Evolutionary conservation across 768 basidiomycete genomes (phyloP), one percentile per base, ranked within the genome.

Genomic region (Termitomyces titanicus): DNA sequence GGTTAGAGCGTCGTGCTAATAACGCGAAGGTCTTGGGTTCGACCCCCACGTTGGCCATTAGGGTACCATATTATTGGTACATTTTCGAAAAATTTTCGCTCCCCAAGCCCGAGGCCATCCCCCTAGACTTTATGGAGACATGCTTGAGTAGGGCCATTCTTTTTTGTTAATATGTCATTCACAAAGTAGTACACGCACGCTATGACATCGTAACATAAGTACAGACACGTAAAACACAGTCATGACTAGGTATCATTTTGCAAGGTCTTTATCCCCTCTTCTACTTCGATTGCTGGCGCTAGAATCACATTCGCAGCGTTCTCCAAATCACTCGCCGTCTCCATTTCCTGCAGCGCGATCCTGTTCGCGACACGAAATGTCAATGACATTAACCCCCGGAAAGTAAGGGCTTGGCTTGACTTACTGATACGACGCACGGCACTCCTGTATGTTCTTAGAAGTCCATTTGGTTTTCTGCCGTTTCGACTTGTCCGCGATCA

Each of bases 1-100:
- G 88, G 88, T 89, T 89, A 89, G 88, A 90, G 88, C 88, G 87
- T 88, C 82, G 87, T 87, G 83, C 86, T 89, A 88, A 87, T 86
- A 82, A 84, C 81, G 80, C 85, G 82, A 85, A 86, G 83, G 84
- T 84, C 84, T 81, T 85, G 83, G 84, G 84, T 85, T 85, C 84
- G 83, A 85, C 79, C 83, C 84, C 83, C 83, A 84, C 79, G 82
- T 83, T 83, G 83, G 84, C 83, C 82, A 84, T 24, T 20, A 3
- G 2, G 29, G 29, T 29, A 4, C 29, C 29, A 29, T 4, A 9
- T 29, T 29, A 9, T 29, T 9, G 9, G 5, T 29, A 4, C 29
- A 4, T 29, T 29, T 29, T 29, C 9, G n/a, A n/a, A n/a, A n/a
- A n/a, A n/a, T n/a, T n/a, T n/a, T n/a, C n/a, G n/a, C n/a, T n/a